Percentiles rank a stretch among this genome's conserved stretches.
phyloP scores from a whole-genome alignment of 352 stramenopile genomes.

The Phytopythium sindhum region DNA sequence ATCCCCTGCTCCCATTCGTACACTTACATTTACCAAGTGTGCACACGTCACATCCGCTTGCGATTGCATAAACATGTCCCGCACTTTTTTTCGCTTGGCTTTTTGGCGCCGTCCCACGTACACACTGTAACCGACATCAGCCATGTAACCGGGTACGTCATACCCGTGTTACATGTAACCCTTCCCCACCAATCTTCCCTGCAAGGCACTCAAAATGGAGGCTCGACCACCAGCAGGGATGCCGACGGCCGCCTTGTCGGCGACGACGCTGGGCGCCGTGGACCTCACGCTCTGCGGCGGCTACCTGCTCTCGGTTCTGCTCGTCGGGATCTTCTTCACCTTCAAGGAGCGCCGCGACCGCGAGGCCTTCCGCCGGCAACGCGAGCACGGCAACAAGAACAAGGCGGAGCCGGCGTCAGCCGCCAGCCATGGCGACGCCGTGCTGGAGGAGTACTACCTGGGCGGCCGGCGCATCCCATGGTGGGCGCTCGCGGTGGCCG shows the following conservation, averaged over 20 bases:
- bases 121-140: background rate
- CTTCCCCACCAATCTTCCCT: background rate
- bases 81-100: background rate
- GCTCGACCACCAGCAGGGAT: background rate
- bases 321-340: constrained; percentile 69
- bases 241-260: constrained; percentile 10
- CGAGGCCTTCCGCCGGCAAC: constrained; percentile 27
- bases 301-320: constrained; percentile 62
- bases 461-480: constrained; percentile 62
- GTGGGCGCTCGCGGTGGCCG: constrained; percentile 67
- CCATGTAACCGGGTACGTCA: background rate
- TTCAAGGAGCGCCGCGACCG: constrained; percentile 45
- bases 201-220: background rate
- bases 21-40: constrained; percentile 18
- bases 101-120: background rate
- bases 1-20: constrained; percentile 7
- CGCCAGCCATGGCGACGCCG: constrained; percentile 19
- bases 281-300: constrained; percentile 50
- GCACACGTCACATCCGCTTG: constrained; percentile 5
- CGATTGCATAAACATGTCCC: constrained; percentile 2
- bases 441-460: constrained; percentile 77
- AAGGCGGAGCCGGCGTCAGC: constrained; percentile 6
- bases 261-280: constrained; percentile 33
- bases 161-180: background rate
- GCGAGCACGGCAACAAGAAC: constrained; percentile 14